These are phyloP conservation scores for Spergularia bocconei DNA, from an alignment of 148 eudicot genomes.

Conservation along the genomic window DNA sequence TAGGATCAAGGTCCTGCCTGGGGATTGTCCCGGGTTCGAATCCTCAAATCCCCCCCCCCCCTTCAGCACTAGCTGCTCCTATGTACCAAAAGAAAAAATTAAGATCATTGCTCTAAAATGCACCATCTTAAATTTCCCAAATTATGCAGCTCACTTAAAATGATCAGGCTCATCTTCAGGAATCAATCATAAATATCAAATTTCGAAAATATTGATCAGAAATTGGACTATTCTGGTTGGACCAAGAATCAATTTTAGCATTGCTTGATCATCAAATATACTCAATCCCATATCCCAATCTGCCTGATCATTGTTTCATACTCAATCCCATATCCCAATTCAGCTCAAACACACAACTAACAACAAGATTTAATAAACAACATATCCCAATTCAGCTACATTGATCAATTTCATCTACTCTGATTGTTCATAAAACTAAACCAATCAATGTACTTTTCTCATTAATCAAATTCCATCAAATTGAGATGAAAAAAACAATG, in stretches of 20 bases:
- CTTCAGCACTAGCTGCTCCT: too few species aligned
- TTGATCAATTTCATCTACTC: constrained; percentile 5
- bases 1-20: too few species aligned
- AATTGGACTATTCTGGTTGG: background rate
- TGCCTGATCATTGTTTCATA: constrained; percentile 18
- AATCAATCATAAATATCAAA: background rate
- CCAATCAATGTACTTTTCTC: constrained; percentile 9
- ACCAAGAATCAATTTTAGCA: constrained; percentile 1
- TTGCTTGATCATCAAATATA: constrained; percentile 22
- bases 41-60: too few species aligned
- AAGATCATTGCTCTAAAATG: constrained; percentile 10
- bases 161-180: too few species aligned
- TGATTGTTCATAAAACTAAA: background rate
- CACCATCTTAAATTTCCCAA: background rate
- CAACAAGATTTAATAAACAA: background rate
- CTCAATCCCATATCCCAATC: too few species aligned
- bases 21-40: too few species aligned
- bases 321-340: constrained; percentile 13
- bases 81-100: too few species aligned
- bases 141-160: too few species aligned
- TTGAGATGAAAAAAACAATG: background rate
- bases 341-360: background rate
- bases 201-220: background rate
- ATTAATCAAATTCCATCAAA: background rate
- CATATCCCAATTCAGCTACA: constrained; percentile 16